phyloP scores from a whole-genome alignment of 176 grass and related monocot genomes.

The Poa pratensis region DNA sequence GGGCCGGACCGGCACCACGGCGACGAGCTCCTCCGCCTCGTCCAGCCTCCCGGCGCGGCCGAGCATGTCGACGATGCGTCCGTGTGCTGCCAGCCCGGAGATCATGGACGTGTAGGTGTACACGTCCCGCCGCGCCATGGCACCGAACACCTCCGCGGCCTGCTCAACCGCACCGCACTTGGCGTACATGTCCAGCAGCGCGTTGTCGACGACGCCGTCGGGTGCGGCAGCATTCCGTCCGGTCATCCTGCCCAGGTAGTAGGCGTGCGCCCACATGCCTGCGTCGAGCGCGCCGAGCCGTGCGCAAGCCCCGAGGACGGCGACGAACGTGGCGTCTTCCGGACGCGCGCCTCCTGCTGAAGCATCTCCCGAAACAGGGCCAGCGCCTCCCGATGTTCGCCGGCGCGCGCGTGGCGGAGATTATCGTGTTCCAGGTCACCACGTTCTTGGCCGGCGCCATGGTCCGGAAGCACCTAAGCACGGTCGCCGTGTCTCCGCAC shows the following conservation, averaged over 20 bases:
- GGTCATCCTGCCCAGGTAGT: constrained; percentile 29
- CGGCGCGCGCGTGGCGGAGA: constrained; percentile 46
- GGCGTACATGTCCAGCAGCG: constrained; percentile 79
- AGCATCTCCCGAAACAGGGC: constrained; percentile 61
- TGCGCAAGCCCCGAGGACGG: constrained; percentile 61
- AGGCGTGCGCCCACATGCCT: constrained; percentile 72
- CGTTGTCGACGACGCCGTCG: constrained; percentile 52
- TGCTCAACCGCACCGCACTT: constrained; percentile 70
- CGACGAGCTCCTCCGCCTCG: constrained; percentile 53
- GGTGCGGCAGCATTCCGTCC: neutral
- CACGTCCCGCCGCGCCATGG: constrained; percentile 58
- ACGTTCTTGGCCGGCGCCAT: constrained; percentile 47
- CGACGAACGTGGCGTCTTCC: constrained; percentile 53
- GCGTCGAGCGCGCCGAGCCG: constrained; percentile 61
- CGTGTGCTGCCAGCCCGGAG: constrained; percentile 62
- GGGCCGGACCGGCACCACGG: constrained; percentile 55
- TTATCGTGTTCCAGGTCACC: constrained; percentile 81
- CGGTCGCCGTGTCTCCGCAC: constrained; percentile 63
- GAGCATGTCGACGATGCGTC: constrained; percentile 75
- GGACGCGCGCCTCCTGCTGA: constrained; percentile 23
- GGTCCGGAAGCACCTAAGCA: constrained; percentile 46
- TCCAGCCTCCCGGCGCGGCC: constrained; percentile 60
- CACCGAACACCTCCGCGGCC: constrained; percentile 60
- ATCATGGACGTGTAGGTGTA: constrained; percentile 74
- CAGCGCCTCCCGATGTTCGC: constrained; percentile 38